These are phyloP conservation scores for Periconia digitata DNA, from an alignment of 2,329 filamentous ascomycete genomes.

Conservation along the genomic window DNA sequence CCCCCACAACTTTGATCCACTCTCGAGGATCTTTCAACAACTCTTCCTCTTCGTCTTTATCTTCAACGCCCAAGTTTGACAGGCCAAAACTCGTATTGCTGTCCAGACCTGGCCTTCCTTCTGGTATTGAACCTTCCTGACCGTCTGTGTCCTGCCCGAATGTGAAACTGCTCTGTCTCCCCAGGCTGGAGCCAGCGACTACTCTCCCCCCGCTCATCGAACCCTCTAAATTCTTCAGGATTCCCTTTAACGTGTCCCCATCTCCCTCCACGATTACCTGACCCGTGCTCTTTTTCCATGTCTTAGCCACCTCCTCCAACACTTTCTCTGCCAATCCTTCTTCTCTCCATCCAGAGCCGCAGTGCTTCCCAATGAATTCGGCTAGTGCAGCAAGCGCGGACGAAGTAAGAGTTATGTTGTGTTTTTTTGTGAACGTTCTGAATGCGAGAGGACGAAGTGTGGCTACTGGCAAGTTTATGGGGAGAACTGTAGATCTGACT, in stretches of 20 bases:
- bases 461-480: conserved; percentile 84
- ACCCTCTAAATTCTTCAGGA: conserved; percentile 80
- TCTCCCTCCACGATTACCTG: conserved; percentile 89
- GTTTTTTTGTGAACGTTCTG: conserved; percentile 94
- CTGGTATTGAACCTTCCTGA: conserved; percentile 5
- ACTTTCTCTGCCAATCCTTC: conserved; percentile 91
- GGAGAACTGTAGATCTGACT: conserved; percentile 66
- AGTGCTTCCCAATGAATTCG: conserved; percentile 87
- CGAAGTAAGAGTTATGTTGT: conserved; percentile 89
- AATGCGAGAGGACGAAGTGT: conserved; percentile 90
- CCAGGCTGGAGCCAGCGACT: conserved; percentile 56
- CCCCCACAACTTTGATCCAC: conserved; percentile 82
- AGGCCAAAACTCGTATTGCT: conserved; percentile 67
- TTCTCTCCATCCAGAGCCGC: conserved; percentile 94
- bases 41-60: conserved; percentile 62
- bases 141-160: conserved; percentile 52
- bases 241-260: conserved; percentile 68
- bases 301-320: conserved; percentile 84
- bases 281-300: conserved; percentile 88
- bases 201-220: conserved; percentile 86
- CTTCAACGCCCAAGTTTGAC: conserved; percentile 53
- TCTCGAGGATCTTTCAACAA: conserved; percentile 68
- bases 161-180: conserved; percentile 65
- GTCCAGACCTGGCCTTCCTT: conserved; percentile 47
- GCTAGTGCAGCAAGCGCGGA: conserved; percentile 83